Evolutionary conservation across 768 basidiomycete species (phyloP).

Genomic region (Cystobasidiopsis lactophilus): DNA sequence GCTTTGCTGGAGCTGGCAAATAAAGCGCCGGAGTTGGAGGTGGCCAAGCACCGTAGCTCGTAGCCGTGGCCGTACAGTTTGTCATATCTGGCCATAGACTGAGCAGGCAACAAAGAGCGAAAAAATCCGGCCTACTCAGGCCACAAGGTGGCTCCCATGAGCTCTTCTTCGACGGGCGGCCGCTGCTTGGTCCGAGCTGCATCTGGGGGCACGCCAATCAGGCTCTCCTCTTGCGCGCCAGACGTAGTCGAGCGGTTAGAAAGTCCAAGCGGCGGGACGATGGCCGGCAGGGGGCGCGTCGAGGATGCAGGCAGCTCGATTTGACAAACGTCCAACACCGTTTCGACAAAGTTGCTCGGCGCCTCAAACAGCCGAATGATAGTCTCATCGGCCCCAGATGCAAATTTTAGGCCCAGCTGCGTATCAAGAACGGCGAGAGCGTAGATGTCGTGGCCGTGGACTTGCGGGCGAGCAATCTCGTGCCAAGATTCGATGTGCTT

Average conservation of each 20-base stretch:
- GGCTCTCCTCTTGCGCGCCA: constrained; percentile 1
- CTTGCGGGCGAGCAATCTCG: constrained; percentile 76
- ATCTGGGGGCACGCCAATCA: constrained; percentile 1
- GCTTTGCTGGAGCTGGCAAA: constrained; percentile 83
- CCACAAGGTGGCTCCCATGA: constrained; percentile 74
- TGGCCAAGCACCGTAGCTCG: constrained; percentile 65
- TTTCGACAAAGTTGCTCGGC: constrained; percentile 51
- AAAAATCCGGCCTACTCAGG: constrained; percentile 34
- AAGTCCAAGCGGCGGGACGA: constrained; percentile 74
- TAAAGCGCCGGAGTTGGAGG: constrained; percentile 44
- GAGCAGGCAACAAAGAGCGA: no score
- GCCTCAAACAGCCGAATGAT: constrained; percentile 85
- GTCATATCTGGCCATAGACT: constrained; percentile 31
- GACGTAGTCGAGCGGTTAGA: constrained; percentile 64
- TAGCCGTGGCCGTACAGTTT: constrained; percentile 97
- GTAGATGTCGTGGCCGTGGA: constrained; percentile 86
- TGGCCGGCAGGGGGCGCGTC: constrained; percentile 51
- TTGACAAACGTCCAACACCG: constrained; percentile 34
- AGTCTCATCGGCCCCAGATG: constrained; percentile 88
- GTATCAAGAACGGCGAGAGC: constrained; percentile 45
- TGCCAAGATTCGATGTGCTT: constrained; percentile 38
- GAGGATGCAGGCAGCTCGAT: constrained; percentile 31
- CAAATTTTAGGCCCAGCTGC: constrained; percentile 42
- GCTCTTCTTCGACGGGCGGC: constrained; percentile 64
- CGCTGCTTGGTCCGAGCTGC: constrained; percentile 4